A percentile compares a stretch with the other conserved stretches of the same genome.
These are phyloP conservation scores for Ramichloridium luteum DNA, from an alignment of 2,329 filamentous ascomycete species.

Conservation along the genomic window DNA sequence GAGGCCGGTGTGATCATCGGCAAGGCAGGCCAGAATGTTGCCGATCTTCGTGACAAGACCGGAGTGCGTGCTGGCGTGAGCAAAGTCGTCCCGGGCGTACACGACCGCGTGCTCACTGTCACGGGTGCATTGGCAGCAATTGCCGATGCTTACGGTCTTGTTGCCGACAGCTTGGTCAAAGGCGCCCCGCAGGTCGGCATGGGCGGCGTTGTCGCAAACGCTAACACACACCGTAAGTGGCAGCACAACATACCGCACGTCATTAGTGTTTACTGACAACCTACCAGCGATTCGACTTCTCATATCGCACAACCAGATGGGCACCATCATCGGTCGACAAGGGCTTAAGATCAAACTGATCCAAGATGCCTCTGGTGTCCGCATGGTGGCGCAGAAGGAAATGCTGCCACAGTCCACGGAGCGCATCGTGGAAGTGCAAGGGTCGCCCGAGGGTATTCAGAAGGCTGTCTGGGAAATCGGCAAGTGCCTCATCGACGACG, in stretches of 20 bases:
- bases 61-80: conserved; percentile 96
- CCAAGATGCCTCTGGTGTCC: conserved; percentile 88
- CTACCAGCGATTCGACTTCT: conserved; percentile 79
- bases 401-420: conserved; percentile 99
- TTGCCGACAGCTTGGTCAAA: conserved; percentile 81
- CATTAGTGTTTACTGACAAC: no score
- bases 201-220: conserved; percentile 77
- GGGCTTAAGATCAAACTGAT: conserved; percentile 99
- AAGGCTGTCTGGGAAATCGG: conserved; percentile 97
- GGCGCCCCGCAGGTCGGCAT: conserved; percentile 92
- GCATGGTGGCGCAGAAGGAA: conserved; percentile 99
- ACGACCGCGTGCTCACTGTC: conserved; percentile 92
- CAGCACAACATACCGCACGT: no score
- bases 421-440: conserved; percentile 92
- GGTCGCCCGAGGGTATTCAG: conserved; percentile 87
- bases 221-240: conserved; percentile 87
- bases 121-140: conserved; percentile 81
- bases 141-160: conserved; percentile 83
- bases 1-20: conserved; percentile 98
- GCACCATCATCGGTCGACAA: conserved; percentile 93
- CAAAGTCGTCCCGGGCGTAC: conserved; percentile 95
- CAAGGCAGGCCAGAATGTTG: conserved; percentile 96
- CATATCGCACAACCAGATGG: conserved; percentile 99
- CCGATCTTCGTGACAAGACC: conserved; percentile 91
- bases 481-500: conserved; percentile 95